Conservation (phyloP, 768 basidiomycete species). For the Leccinum fibrillosum region DNA sequence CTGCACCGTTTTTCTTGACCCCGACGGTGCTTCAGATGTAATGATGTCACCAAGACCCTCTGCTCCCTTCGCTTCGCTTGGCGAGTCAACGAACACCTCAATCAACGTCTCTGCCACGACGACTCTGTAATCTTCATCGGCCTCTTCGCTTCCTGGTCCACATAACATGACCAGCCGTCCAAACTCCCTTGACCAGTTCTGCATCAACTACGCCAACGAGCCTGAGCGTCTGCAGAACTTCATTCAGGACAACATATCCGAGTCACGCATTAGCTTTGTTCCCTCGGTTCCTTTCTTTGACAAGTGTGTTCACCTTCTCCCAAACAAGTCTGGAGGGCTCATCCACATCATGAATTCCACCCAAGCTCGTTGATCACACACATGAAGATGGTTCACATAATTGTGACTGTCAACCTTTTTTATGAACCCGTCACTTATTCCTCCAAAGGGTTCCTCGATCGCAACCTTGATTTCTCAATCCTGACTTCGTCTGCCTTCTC, state of each 20-base stretch:
- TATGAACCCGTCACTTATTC: constrained; percentile 92
- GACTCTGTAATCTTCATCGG: constrained; percentile 92
- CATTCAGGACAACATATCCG: constrained; percentile 76
- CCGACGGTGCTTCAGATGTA: constrained; percentile 89
- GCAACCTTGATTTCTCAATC: constrained; percentile 82
- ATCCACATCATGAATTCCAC: constrained; percentile 95
- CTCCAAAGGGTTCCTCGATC: constrained; percentile 83
- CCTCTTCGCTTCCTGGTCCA: constrained; percentile 87
- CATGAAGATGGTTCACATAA: constrained; percentile 86
- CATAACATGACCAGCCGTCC: constrained; percentile 85
- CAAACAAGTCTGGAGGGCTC: constrained; percentile 85
- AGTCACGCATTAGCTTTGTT: constrained; percentile 66
- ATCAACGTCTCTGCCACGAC: constrained; percentile 90
- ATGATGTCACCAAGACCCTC: constrained; percentile 89
- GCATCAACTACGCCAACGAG: constrained; percentile 95
- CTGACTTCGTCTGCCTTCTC: constrained; percentile 89
- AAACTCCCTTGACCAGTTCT: constrained; percentile 95
- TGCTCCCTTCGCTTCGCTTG: constrained; percentile 95
- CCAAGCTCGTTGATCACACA: constrained; percentile 79
- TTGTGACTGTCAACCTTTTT: constrained; percentile 92
- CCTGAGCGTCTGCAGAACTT: constrained; percentile 67
- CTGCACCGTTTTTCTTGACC: constrained; percentile 86
- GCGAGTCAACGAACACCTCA: constrained; percentile 89
- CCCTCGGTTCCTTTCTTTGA: constrained; percentile 81
- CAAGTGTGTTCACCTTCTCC: constrained; percentile 85